Evolutionary conservation across 2,329 filamentous ascomycete species (phyloP), one percentile per base, ranked within the genome.

Genomic region (Arthrinium puccinioides): DNA sequence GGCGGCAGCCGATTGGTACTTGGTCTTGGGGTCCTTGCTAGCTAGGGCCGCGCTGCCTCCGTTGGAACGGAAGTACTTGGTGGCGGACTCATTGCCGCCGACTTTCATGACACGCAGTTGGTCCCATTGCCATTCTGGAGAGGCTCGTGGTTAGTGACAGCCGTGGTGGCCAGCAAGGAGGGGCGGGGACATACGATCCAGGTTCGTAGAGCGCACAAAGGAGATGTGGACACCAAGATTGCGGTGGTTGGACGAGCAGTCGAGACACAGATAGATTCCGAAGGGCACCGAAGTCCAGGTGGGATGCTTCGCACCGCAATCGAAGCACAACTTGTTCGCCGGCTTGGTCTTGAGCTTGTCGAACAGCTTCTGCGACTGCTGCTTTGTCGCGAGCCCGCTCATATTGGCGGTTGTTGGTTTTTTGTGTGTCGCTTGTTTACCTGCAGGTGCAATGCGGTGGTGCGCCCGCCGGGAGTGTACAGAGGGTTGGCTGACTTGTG

Each of bases 191-290:
- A 59, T 85, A 97, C 90, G 88, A 63, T 98, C 92, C 62, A 98
- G 84, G 63, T 96, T 96, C 44, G 90, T 97, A 44, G 90, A 97
- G 55, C 92, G 84, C 55, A 98, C 92, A 71, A 98, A 98, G 52
- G 90, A 96, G 66, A 98, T 96, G 66, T 98, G 92, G 43, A 97
- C 90, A 63, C 92, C 92, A 54, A 98, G 81, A 64, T 97, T 97
- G 53, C 92, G 84, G 65, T 98, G 92, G 63, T 96, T 88, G 40
- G 90, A 84, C 28, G 90, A 96, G 69, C 92, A 98, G 67, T 98
- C 92, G 54, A 98, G 82, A 59, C 92, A 98, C 16, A 98, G 79
- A 62, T 97, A 98, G 61, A 98, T 97, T 57, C 87, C 92, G 47
- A 98, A 88, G 9, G 90, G 89, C 21, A 96, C 89, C 6, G 90